Evolutionary conservation across 306 rosid genomes (phyloP).

Genomic region (Hylodesmum podocarpum): DNA sequence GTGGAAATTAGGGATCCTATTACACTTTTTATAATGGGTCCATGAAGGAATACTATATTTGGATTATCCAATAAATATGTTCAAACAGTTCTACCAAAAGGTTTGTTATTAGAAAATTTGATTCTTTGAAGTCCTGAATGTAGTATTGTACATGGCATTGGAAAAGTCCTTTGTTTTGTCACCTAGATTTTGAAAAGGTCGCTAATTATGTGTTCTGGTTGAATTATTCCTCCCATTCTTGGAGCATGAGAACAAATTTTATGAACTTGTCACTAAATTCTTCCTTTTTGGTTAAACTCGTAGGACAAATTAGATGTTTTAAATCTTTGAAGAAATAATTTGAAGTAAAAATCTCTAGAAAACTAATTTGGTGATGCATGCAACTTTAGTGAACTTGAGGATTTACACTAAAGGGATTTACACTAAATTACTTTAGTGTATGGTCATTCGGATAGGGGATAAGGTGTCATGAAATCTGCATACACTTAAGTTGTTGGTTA

Average conservation of each 20-base stretch:
- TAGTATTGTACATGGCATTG: background rate
- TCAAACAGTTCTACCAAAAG: background rate
- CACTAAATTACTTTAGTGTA: background rate
- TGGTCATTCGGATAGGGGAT: background rate
- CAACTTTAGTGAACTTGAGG: background rate
- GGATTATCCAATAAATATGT: background rate
- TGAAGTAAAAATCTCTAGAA: background rate
- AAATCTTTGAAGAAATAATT: background rate
- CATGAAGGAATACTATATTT: background rate
- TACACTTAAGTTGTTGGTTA: background rate
- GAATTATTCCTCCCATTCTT: background rate
- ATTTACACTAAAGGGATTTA: background rate
- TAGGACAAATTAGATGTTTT: background rate
- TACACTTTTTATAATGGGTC: slow-evolving; percentile 4
- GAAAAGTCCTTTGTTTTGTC: background rate
- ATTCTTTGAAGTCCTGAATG: background rate
- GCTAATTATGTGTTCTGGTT: background rate
- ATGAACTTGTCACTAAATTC: background rate
- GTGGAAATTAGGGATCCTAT: background rate
- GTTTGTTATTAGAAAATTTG: background rate
- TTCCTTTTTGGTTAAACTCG: background rate
- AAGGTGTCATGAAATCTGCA: background rate
- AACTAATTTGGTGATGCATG: background rate
- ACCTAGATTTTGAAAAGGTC: background rate
- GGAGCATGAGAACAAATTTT: background rate